A percentile compares a stretch with the other conserved stretches of the same genome.
phyloP scores from a whole-genome alignment of 345 rosid genomes.

The Moricandia moricandioides region DNA sequence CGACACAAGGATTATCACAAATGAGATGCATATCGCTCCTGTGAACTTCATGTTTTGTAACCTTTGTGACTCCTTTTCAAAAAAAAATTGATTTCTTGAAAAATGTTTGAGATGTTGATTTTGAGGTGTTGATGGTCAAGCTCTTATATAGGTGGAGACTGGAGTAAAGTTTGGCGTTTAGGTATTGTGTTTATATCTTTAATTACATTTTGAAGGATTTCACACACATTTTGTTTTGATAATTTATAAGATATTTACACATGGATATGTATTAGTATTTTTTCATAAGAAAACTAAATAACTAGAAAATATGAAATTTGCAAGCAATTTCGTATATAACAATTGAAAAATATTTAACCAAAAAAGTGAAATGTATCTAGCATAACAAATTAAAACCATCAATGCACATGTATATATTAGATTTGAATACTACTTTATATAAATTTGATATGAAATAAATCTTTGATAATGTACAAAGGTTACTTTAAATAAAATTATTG shows the following conservation, averaged over 20 bases:
- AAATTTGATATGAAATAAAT: not conserved
- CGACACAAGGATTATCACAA: not conserved
- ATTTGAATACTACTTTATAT: not conserved
- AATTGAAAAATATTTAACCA: not conserved
- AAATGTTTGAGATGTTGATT: not conserved
- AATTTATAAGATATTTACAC: not conserved
- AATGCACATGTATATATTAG: not conserved
- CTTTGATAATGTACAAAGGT: not conserved
- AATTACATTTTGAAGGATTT: not conserved
- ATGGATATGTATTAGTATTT: not conserved
- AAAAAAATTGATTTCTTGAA: not conserved
- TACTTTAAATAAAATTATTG: not conserved
- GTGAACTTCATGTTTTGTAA: constrained; percentile 5
- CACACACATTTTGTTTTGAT: not conserved
- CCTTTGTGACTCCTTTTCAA: not conserved
- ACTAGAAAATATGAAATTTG: not conserved
- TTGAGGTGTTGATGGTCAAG: not conserved
- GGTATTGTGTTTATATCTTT: not conserved
- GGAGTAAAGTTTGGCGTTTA: not conserved
- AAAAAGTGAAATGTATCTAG: not conserved
- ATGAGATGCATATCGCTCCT: not conserved
- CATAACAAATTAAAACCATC: not conserved
- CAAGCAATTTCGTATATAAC: not conserved
- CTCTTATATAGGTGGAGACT: not conserved
- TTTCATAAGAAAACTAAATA: not conserved